These are phyloP conservation scores for Ganoderma sinense DNA, from an alignment of 1,284 basidiomycete species.

Conservation along the genomic window DNA sequence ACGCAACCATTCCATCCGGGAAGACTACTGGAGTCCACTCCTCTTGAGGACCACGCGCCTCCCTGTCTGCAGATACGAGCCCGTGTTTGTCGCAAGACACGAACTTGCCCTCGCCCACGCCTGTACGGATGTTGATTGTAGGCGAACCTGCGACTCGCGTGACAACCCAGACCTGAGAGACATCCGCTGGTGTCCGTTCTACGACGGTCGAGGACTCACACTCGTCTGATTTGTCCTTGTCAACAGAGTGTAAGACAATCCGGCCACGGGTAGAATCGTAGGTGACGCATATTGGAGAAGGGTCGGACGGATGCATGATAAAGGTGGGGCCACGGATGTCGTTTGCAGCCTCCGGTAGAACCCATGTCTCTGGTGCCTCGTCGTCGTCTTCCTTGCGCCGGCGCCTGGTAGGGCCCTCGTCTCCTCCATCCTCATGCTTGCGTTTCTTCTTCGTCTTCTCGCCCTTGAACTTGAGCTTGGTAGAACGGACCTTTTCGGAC, in stretches of 20 bases:
- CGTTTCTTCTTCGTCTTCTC: conserved; percentile 86
- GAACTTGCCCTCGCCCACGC: conserved; percentile 87
- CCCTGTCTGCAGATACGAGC: conserved; percentile 80
- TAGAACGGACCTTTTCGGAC: conserved; percentile 64
- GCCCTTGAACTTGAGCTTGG: conserved; percentile 87
- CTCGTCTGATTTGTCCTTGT: conserved; percentile 61
- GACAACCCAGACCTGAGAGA: conserved; percentile 88
- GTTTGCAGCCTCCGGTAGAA: conserved; percentile 70
- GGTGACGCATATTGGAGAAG: conserved; percentile 75
- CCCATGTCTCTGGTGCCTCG: conserved; percentile 78
- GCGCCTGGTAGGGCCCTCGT: conserved; percentile 54
- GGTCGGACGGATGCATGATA: conserved; percentile 80
- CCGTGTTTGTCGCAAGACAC: conserved; percentile 86
- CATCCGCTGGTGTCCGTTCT: conserved; percentile 76
- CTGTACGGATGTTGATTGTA: conserved; percentile 84
- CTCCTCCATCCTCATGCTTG: conserved; percentile 62
- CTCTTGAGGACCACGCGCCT: conserved; percentile 87
- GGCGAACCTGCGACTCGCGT: conserved; percentile 82
- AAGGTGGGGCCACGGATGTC: conserved; percentile 88
- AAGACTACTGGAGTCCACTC: conserved; percentile 85
- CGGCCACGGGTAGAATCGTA: conserved; percentile 81
- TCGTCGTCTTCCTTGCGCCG: conserved; percentile 60
- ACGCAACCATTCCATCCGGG: conserved; percentile 82
- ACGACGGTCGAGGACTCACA: conserved; percentile 50
- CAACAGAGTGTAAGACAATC: conserved; percentile 67